A percentile compares a stretch with the other conserved stretches of the same genome.
These are phyloP conservation scores for Phlyctochytrium planicorne DNA, from an alignment of 192 early-diverging fungal genomes.

Conservation along the genomic window DNA sequence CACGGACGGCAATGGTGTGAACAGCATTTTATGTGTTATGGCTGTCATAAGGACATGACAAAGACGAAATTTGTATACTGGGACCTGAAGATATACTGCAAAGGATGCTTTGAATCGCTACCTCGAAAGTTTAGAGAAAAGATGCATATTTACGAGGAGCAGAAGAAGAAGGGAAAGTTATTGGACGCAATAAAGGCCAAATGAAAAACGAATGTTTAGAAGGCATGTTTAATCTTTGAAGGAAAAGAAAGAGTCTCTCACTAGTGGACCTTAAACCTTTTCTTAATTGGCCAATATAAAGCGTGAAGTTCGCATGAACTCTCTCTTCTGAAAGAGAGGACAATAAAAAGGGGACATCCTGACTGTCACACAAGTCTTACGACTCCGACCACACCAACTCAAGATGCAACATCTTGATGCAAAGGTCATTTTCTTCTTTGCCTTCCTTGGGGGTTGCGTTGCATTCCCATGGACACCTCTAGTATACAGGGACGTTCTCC, in stretches of 20 bases:
- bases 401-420: background rate
- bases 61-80: constrained; percentile 38
- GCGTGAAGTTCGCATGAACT: too few species aligned
- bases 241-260: too few species aligned
- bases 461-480: background rate
- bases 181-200: too few species aligned
- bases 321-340: too few species aligned
- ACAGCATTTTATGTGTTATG: constrained; percentile 49
- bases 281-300: too few species aligned
- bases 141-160: constrained; percentile 28
- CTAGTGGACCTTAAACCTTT: too few species aligned
- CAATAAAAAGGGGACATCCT: too few species aligned
- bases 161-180: constrained; percentile 27
- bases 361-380: too few species aligned
- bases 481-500: background rate
- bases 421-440: constrained; percentile 6
- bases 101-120: constrained; percentile 45
- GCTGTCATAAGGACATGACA: constrained; percentile 30
- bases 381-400: background rate
- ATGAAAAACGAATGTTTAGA: too few species aligned
- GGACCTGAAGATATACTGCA: constrained; percentile 49
- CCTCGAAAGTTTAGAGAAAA: constrained; percentile 34
- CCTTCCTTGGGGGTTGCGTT: background rate
- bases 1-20: constrained; percentile 45
- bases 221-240: too few species aligned